phyloP scores from a whole-genome alignment of 805 yeast species.

The Deakozyma indianensis region DNA sequence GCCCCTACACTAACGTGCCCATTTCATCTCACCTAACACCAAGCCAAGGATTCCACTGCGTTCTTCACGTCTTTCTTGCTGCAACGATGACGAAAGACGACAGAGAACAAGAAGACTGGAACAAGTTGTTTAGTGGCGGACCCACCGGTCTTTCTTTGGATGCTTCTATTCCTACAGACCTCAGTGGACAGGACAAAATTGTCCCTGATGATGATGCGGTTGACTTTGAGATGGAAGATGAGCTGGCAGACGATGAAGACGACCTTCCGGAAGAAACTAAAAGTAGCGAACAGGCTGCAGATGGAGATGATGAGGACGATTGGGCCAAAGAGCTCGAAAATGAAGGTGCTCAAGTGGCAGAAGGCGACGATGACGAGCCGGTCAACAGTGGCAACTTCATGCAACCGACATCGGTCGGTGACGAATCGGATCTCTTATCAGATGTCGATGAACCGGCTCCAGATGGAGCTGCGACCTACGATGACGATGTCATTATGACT shows the following conservation, averaged over 20 bases:
- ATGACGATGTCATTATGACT: slow-evolving; percentile 5
- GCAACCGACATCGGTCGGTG: slow-evolving; percentile 5
- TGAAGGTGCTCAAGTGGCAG: slow-evolving; percentile 17
- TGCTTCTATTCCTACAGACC: slow-evolving; percentile 17
- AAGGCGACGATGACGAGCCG: slow-evolving; percentile 6
- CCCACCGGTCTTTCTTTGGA: slow-evolving; percentile 14
- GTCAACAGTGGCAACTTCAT: slow-evolving; percentile 2
- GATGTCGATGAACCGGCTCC: slow-evolving; percentile 9
- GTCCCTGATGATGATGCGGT: slow-evolving; percentile 84
- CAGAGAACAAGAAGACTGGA: slow-evolving; percentile 21
- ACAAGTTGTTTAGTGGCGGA: slow-evolving; percentile 15
- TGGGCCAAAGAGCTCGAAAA: slow-evolving; percentile 23
- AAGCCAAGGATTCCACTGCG: too few species aligned
- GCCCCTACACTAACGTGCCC: too few species aligned
- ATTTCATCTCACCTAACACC: too few species aligned
- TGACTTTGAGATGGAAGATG: slow-evolving; percentile 91
- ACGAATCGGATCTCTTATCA: slow-evolving; percentile 7
- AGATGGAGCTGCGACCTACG: slow-evolving; percentile 11
- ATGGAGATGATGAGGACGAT: slow-evolving; percentile 16
- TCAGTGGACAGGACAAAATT: slow-evolving; percentile 34
- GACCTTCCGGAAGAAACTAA: slow-evolving; percentile 15
- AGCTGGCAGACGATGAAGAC: slow-evolving; percentile 77
- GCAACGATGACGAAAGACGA: neutral
- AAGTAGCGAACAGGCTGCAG: slow-evolving; percentile 10
- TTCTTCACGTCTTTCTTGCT: too few species aligned